Evolutionary conservation across 2,329 filamentous ascomycete genomes (phyloP), one percentile per base, ranked within the genome.

Genomic region (Fusarium agapanthi): DNA sequence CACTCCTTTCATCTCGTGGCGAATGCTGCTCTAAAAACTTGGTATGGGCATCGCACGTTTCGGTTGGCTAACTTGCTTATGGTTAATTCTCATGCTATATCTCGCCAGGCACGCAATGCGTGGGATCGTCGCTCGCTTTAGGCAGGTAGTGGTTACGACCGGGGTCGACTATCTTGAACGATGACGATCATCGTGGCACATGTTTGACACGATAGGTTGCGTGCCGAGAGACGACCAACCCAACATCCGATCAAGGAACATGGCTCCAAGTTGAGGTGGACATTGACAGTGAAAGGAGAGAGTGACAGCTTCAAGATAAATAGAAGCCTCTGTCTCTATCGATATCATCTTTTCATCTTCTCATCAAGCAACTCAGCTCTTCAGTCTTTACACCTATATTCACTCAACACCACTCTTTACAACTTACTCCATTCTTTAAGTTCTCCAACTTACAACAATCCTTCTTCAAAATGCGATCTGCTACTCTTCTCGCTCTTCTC

Each of bases 401-500:
- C 56, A 43, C 61, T 73, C 51, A 47, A 11, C 51, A 59, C 41
- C 56, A 72, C 44, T 72, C 58, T 66, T 70, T 59, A 32, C 18
- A 61, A 40, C 34, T 65, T 35, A 37, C 34, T 68, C 40, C 43
- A 58, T n/a, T 53, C 58, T 58, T 63, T 62, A 67, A 38, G 14
- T 50, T 35, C 16, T 40, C 26, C 55, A 70, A 54, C 48, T 41
- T 20, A 32, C 35, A 63, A 50, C 60, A 22, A 50, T 40, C 58
- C 57, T 30, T 48, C 55, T 54, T 65, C 72, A 82, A 71, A 20
- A 82, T 82, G 81, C 78, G 75, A 63, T 68, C 75, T 65, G 73
- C 79, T 48, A 74, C 78, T 75, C 75, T 82, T 45, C 79, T 82
- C 66, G 77, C 79, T 65, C 73, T 80, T 58, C 71, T 82, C 20